A percentile compares a stretch with the other conserved stretches of the same genome.
Conservation (phyloP, 331 rosid species). For the Phaseolus coccineus region DNA sequence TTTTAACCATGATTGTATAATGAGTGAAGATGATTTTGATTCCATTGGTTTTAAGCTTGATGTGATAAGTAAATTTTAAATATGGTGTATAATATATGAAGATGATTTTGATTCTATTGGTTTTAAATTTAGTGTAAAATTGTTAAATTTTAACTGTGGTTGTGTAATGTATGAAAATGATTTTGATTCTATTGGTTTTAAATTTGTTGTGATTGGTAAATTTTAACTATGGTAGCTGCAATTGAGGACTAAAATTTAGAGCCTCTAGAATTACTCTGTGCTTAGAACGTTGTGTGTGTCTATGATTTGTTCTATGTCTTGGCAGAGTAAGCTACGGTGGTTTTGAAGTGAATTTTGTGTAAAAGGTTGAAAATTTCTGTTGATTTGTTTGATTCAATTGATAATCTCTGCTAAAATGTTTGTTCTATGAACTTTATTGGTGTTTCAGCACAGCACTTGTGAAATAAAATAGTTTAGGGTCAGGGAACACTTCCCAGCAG, state of each 20-base stretch:
- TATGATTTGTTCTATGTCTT: neutral
- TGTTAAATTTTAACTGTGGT: neutral
- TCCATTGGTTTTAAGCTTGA: neutral
- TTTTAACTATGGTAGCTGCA: neutral
- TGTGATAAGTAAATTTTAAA: neutral
- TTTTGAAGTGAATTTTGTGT: neutral
- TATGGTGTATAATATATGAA: neutral
- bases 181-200: no score
- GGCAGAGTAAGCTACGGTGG: neutral
- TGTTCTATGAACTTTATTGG: neutral
- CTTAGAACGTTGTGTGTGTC: neutral
- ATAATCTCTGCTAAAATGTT: neutral
- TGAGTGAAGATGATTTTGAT: neutral
- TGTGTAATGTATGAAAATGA: neutral
- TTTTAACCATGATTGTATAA: neutral
- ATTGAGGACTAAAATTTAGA: neutral
- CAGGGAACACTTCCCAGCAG: neutral
- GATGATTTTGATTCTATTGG: no score
- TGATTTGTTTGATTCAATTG: neutral
- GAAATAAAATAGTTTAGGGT: neutral
- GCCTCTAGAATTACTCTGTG: neutral
- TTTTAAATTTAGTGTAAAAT: no score
- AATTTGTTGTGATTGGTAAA: no score
- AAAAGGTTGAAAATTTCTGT: neutral
- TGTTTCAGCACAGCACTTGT: neutral